Evolutionary conservation across 169 alveolate genomes (phyloP).

Genomic region (Eimeria praecox): DNA sequence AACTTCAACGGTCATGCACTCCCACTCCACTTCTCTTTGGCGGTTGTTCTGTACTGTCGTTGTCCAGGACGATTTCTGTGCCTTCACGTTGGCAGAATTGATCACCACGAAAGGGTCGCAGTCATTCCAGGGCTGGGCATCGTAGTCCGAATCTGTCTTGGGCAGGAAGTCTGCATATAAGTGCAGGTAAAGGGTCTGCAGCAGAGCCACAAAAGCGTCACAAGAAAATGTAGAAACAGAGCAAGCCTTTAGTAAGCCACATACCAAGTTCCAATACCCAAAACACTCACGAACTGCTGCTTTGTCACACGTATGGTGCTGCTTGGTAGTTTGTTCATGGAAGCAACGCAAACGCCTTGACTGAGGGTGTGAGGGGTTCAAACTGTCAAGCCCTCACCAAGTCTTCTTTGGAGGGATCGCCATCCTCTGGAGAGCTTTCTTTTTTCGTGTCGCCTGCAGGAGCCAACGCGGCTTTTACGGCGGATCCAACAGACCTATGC

Average conservation of each 20-base stretch:
- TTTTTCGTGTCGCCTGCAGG: background rate
- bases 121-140: slow-evolving; percentile 68
- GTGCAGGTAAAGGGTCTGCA: slow-evolving; percentile 74
- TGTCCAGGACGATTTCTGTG: slow-evolving; percentile 29
- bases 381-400: background rate
- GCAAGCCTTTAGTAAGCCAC: background rate
- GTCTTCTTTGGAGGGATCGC: background rate
- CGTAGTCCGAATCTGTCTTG: slow-evolving; percentile 70
- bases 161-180: slow-evolving; percentile 73
- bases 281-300: background rate
- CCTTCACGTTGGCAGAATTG: background rate
- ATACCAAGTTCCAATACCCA: background rate
- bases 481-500: slow-evolving; percentile 35
- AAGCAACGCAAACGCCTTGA: background rate
- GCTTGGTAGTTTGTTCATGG: background rate
- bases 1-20: slow-evolving; percentile 56
- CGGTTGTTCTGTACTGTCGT: slow-evolving; percentile 71
- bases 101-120: slow-evolving; percentile 77
- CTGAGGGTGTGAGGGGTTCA: background rate
- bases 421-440: background rate
- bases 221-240: background rate
- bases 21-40: slow-evolving; percentile 79
- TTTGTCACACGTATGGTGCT: background rate
- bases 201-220: background rate
- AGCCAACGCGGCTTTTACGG: background rate